These are phyloP conservation scores for Trichoderma aggressivum DNA, from an alignment of 2,329 filamentous ascomycete species.

Conservation along the genomic window DNA sequence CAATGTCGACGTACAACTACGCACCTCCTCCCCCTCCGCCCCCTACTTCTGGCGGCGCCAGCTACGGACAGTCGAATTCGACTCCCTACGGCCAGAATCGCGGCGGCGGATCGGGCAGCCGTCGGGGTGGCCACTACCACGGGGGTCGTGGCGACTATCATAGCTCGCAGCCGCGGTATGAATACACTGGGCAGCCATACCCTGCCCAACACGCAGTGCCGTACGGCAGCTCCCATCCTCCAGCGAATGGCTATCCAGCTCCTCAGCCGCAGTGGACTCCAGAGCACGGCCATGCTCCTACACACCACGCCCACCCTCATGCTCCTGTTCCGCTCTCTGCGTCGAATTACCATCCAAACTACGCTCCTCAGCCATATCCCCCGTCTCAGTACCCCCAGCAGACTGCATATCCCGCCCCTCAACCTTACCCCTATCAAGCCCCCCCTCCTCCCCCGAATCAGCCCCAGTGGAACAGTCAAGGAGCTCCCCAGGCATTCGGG, in stretches of 20 bases:
- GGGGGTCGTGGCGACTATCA: conserved; percentile 42
- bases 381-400: conserved; percentile 43
- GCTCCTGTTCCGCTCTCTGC: conserved; percentile 47
- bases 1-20: conserved; percentile 52
- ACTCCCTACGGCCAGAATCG: conserved; percentile 36
- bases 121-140: conserved; percentile 39
- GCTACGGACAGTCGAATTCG: conserved; percentile 39
- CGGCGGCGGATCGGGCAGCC: conserved; percentile 37
- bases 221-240: conserved; percentile 35
- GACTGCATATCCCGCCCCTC: conserved; percentile 41
- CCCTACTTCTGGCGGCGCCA: conserved; percentile 31
- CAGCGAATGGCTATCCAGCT: conserved; percentile 37
- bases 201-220: conserved; percentile 30
- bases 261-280: conserved; percentile 42
- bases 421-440: conserved; percentile 38
- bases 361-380: conserved; percentile 53
- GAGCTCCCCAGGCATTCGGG: conserved; percentile 31
- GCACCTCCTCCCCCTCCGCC: conserved; percentile 51
- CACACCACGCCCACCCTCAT: conserved; percentile 44
- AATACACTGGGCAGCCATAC: conserved; percentile 42
- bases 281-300: conserved; percentile 35
- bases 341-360: conserved; percentile 58
- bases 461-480: conserved; percentile 35
- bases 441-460: conserved; percentile 35
- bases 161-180: conserved; percentile 39